Conservation (phyloP, 495 filamentous ascomycete genomes). For the Ramalina intermedia region DNA sequence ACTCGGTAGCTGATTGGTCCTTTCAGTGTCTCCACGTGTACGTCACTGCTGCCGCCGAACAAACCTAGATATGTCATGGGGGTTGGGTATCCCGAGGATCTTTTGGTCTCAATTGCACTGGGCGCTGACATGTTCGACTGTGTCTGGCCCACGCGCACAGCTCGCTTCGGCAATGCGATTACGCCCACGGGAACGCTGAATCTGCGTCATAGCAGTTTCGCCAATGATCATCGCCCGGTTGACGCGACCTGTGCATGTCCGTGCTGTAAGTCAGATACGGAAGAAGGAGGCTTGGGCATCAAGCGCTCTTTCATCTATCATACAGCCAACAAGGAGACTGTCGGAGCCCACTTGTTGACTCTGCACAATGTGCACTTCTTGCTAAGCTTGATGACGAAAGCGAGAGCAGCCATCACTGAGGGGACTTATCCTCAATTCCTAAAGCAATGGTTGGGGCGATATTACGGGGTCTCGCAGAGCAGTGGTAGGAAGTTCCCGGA, state of each 20-base stretch:
- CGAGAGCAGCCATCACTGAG: constrained; percentile 65
- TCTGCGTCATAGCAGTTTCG: constrained; percentile 59
- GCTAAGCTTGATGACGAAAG: constrained; percentile 62
- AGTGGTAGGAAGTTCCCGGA: constrained; percentile 52
- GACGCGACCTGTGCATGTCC: constrained; percentile 67
- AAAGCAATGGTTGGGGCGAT: constrained; percentile 29
- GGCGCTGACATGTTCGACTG: constrained; percentile 99
- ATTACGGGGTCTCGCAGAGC: constrained; percentile 58
- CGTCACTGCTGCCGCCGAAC: constrained; percentile 64
- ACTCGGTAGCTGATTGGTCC: not conserved
- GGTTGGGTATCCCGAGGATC: constrained; percentile 89
- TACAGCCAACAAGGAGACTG: constrained; percentile 84
- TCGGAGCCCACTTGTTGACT: constrained; percentile 84
- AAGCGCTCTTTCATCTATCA: constrained; percentile 87
- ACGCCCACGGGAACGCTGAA: constrained; percentile 71
- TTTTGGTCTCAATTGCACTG: constrained; percentile 79
- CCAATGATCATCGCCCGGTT: constrained; percentile 68
- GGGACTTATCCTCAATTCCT: constrained; percentile 72
- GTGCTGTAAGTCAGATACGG: constrained; percentile 51
- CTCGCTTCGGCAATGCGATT: constrained; percentile 88
- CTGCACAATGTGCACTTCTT: constrained; percentile 93
- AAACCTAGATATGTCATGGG: constrained; percentile 99
- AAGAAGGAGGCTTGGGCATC: constrained; percentile 64
- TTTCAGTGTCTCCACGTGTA: constrained; percentile 67
- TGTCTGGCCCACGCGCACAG: constrained; percentile 94